Conservation (phyloP, 83 land plant species). For the Picea abies region DNA sequence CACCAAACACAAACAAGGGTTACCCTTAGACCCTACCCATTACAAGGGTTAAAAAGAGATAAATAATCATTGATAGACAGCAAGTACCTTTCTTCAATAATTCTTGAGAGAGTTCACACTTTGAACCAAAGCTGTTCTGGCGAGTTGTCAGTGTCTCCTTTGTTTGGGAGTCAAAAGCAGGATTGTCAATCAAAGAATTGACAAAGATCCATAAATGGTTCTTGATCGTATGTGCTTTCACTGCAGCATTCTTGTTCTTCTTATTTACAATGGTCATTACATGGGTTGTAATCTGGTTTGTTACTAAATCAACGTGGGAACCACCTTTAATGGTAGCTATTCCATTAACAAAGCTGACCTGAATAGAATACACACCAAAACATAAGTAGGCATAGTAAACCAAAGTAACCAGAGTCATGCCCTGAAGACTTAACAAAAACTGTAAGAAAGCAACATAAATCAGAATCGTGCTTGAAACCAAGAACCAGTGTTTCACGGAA, state of each 20-base stretch:
- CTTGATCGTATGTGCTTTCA: conserved; percentile 82
- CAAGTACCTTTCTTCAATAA: conserved; percentile 86
- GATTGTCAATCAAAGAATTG: conserved; percentile 97
- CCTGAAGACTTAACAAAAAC: background rate
- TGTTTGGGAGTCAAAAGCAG: conserved; percentile 99
- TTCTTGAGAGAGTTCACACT: conserved; percentile 72
- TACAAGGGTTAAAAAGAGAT: too few relatives aligned
- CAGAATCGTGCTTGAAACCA: background rate
- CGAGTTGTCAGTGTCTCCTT: conserved; percentile 98
- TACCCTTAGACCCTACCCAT: background rate
- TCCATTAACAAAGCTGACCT: conserved; percentile 98
- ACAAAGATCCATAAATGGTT: conserved; percentile 98
- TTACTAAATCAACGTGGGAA: conserved; percentile 85
- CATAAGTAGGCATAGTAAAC: too few relatives aligned
- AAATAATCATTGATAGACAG: too few relatives aligned
- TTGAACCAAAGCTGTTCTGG: conserved; percentile 88
- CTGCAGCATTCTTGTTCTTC: conserved; percentile 89
- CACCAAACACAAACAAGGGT: background rate
- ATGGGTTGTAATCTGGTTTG: conserved; percentile 81
- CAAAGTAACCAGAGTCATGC: too few relatives aligned
- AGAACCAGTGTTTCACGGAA: background rate
- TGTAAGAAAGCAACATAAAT: background rate
- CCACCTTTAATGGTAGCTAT: conserved; percentile 97
- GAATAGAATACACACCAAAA: conserved; percentile 10
- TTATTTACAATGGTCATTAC: conserved; percentile 71